Evolutionary conservation across 116 monocot genomes (phyloP), one percentile per base, ranked within the genome.

Genomic region (Dioscorea cayenensis): DNA sequence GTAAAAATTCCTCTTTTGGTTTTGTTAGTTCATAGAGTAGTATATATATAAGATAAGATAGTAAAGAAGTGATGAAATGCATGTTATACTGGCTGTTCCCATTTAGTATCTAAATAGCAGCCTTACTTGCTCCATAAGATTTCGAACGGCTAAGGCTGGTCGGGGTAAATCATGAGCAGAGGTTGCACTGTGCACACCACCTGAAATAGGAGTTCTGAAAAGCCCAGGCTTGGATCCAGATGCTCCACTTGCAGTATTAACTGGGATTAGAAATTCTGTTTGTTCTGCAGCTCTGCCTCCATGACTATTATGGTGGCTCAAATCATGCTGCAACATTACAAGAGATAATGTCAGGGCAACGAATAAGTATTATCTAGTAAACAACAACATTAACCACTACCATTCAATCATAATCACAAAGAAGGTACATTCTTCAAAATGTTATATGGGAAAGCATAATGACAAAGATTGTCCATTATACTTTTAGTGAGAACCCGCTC

Each of bases 151-250:
- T 72, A 94, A 81, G 23, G 99, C 99, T 5, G 99, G 99, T 29
- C 79, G 86, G 64, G 99, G 99, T 70, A 99, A 77, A 82, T 79
- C 94, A 80, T 99, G 94, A 58, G 67, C 91, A 72, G 91, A 85
- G 6, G 99, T 99, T 65, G 99, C 99, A 80, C 91, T 99, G 70
- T 99, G 91, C 28, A 99, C 99, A 65, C 99, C 94, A 72, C 99
- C 94, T 49, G 99, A 94, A 72, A 94, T 94, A 0, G 94, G 99
- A 12, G 94, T 94, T 77, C 99, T 88, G 69, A 89, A 94, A 10
- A 94, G 75, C 58, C 99, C 99, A 63, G 94, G 66, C 75, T 84
- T 84, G 9, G 89, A 85, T 76, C 89, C 79, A 36, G 60, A 62
- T 63, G 76, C 14, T 73, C 75, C 75, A 72, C 68, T 69, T 71